phyloP scores from a whole-genome alignment of 805 yeast genomes.

The Candida ovalis region DNA sequence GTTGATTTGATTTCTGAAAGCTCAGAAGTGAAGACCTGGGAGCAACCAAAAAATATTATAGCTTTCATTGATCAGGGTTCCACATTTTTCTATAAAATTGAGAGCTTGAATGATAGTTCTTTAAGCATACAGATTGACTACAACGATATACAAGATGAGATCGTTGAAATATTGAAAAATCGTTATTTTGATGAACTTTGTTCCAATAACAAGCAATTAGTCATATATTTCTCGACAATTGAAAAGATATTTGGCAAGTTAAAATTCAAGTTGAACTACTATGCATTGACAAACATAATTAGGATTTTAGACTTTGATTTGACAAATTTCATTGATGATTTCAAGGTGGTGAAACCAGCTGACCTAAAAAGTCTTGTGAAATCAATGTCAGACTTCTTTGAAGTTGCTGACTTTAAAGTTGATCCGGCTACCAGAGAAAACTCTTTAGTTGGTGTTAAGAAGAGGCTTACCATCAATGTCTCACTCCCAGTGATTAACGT shows the following conservation, averaged over 20 bases:
- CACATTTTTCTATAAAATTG: constrained; percentile 54
- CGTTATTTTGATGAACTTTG: constrained; percentile 15
- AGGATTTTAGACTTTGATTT: constrained; percentile 11
- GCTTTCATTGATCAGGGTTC: constrained; percentile 73
- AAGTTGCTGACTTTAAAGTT: constrained; percentile 3
- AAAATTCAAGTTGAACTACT: constrained; percentile 26
- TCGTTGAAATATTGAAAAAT: constrained; percentile 26
- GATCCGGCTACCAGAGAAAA: constrained; percentile 3
- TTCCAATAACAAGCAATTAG: constrained; percentile 6
- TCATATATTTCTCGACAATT: constrained; percentile 22
- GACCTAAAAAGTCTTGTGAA: constrained; percentile 12
- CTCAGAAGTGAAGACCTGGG: constrained; percentile 26
- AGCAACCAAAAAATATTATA: constrained; percentile 35
- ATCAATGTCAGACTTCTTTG: constrained; percentile 12
- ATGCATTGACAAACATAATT: constrained; percentile 24
- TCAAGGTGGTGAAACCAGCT: constrained; percentile 10
- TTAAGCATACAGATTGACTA: constrained; percentile 43
- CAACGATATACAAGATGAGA: constrained; percentile 45
- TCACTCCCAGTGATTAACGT: constrained; percentile 58
- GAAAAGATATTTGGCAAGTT: constrained; percentile 18
- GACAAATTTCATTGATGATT: constrained; percentile 1
- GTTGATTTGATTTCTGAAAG: constrained; percentile 31
- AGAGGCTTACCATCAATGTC: constrained; percentile 44
- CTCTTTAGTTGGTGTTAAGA: constrained; percentile 5
- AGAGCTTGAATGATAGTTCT: constrained; percentile 30